phyloP scores from a whole-genome alignment of 208 protist genomes.

The Leishmania aethiopica region DNA sequence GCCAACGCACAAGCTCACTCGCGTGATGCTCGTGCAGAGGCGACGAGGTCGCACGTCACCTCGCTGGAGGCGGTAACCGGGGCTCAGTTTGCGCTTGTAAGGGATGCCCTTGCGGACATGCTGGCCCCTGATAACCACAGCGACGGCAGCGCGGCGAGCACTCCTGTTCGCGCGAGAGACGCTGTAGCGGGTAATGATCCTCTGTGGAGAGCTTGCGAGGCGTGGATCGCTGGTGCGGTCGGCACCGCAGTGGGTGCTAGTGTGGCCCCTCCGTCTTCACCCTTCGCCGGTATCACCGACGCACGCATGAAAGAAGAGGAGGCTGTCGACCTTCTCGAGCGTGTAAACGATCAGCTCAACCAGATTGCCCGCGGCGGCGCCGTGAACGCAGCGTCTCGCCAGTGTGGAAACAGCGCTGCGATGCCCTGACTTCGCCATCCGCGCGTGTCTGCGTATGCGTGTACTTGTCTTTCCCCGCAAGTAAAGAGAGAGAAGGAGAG shows the following conservation, averaged over 20 bases:
- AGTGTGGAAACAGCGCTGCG: background rate
- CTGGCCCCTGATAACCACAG: background rate
- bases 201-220: constrained; percentile 1
- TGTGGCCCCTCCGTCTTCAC: background rate
- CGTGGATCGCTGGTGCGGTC: background rate
- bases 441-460: background rate
- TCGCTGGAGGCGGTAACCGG: background rate
- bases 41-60: background rate
- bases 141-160: constrained; percentile 3
- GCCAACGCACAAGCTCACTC: background rate
- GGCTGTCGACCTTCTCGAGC: constrained; percentile 2
- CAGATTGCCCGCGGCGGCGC: constrained; percentile 11
- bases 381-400: background rate
- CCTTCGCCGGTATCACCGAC: constrained; percentile 7
- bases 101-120: background rate
- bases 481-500: constrained; percentile 7
- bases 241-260: background rate
- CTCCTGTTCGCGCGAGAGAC: background rate
- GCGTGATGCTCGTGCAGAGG: background rate
- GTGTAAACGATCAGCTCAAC: constrained; percentile 30
- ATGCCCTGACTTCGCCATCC: background rate
- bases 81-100: background rate
- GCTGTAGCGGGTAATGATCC: background rate
- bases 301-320: background rate
- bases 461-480: background rate